Base-by-base conservation (phyloP, 345 rosid genomes). In the Salix viminalis region DNA sequence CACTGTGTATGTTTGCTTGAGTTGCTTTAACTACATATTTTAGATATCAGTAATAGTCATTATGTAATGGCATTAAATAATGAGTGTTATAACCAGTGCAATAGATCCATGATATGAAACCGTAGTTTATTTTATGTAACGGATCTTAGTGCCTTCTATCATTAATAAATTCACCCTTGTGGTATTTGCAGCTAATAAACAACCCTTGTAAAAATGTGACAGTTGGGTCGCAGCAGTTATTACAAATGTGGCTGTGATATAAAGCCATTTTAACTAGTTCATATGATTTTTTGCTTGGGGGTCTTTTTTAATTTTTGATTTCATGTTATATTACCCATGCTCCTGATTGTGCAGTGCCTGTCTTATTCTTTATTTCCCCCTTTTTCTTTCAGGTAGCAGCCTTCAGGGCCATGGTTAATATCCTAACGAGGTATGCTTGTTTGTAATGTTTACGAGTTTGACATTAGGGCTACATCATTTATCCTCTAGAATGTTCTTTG, bases 381-480 rank as follows among this genome's bases (percentile, higher is more conserved):
- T 71, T 65, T 77, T 76, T 85, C 75, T 56, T 86, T 85, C 88
- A 96, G 99, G 99, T 96, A 67, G 99, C 99, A 80, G 99, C 99
- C 76, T 96, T 96, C 83, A 91, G 99, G 84, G 99, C 98, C 76
- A 92, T 96, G 94, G 99, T 93, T 76, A 93, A 96, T 86, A 96
- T 96, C 84, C 87, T 96, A 83, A 93, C 98, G 60, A 85, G 99
- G 99, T 96, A 83, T 76, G 84, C 65, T 77, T 52, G 72, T 76
- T 65, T 28, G 15, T 37, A 6, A 24, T 23, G 28, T 67, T 67
- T 21, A 39, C 28, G 14, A 44, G 56, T 72, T 56, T 58, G n/a
- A 23, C 61, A 1, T 60, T 28, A 6, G 48, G 36, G 23, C 19
- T 1, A 5, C 10, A 52, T 61, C 14, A 14, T 46, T 50, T 34